Evolutionary conservation across 176 grass and related monocot genomes (phyloP).

Genomic region (Cymbopogon citratus): DNA sequence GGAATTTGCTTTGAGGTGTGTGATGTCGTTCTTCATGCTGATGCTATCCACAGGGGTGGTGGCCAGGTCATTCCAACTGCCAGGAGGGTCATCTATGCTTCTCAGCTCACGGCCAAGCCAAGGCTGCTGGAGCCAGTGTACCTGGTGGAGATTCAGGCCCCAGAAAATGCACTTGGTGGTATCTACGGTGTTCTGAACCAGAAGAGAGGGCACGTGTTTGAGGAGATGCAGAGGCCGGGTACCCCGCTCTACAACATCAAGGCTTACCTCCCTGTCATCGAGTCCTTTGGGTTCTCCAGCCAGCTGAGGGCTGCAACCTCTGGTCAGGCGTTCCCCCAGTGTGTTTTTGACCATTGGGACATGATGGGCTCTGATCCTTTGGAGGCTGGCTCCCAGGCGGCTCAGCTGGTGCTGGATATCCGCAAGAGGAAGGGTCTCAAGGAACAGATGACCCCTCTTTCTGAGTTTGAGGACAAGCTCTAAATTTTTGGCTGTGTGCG

Average conservation of each 20-base stretch:
- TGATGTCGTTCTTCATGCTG: constrained; percentile 70
- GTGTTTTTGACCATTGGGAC: constrained; percentile 48
- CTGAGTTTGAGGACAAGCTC: constrained; percentile 35
- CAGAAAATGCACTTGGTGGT: constrained; percentile 65
- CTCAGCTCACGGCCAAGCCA: constrained; percentile 64
- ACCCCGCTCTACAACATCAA: constrained; percentile 80
- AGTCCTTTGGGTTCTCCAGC: constrained; percentile 43
- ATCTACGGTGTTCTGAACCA: constrained; percentile 77
- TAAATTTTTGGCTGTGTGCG: neutral
- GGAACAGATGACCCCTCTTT: constrained; percentile 37
- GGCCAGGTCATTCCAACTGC: constrained; percentile 70
- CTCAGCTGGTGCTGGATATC: constrained; percentile 25
- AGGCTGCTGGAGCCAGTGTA: constrained; percentile 76
- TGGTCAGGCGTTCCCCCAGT: constrained; percentile 41
- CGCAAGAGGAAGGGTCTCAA: constrained; percentile 48
- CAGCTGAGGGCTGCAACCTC: constrained; percentile 40
- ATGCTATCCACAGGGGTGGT: constrained; percentile 73
- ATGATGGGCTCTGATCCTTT: constrained; percentile 35
- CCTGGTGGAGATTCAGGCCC: constrained; percentile 72
- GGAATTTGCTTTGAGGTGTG: constrained; percentile 77
- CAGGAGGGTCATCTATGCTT: constrained; percentile 60
- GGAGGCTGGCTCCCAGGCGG: constrained; percentile 28
- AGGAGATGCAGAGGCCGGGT: constrained; percentile 71
- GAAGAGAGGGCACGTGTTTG: constrained; percentile 75
- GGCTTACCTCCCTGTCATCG: constrained; percentile 47